Conservation (phyloP, 768 basidiomycete species). For the Rhodotorula diobovata region DNA sequence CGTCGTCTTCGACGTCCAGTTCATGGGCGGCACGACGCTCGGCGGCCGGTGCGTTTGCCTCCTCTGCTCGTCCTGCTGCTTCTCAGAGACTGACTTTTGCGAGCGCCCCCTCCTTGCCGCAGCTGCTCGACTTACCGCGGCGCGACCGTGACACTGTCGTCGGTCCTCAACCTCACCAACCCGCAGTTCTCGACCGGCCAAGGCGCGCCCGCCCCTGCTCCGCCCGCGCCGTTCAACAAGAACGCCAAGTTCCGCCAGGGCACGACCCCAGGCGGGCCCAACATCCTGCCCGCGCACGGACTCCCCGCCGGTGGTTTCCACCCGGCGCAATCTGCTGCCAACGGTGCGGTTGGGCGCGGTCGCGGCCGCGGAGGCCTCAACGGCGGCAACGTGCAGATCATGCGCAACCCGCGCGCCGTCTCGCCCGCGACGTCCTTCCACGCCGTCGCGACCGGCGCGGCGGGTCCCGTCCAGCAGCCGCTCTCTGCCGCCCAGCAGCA, state of each 20-base stretch:
- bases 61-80: background rate
- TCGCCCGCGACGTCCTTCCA: conserved; percentile 22
- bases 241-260: conserved; percentile 31
- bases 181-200: conserved; percentile 68
- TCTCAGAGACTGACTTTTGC: conserved; percentile 20
- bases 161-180: conserved; percentile 80
- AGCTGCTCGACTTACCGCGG: conserved; percentile 92
- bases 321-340: conserved; percentile 4
- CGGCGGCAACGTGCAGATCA: conserved; percentile 27
- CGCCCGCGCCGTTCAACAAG: background rate
- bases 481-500: background rate
- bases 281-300: conserved; percentile 30
- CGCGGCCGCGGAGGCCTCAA: conserved; percentile 29
- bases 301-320: conserved; percentile 39
- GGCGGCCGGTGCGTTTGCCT: conserved; percentile 62
- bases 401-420: conserved; percentile 19
- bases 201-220: background rate
- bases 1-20: conserved; percentile 90
- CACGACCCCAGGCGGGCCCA: conserved; percentile 18
- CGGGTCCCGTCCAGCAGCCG: background rate
- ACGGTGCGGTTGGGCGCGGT: background rate
- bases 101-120: background rate
- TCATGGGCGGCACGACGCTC: conserved; percentile 85
- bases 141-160: conserved; percentile 75
- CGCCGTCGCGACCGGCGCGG: conserved; percentile 26